Evolutionary conservation across 2,329 filamentous ascomycete species (phyloP), one percentile per base, ranked within the genome.

Genomic region (Colletotrichum liriopes): DNA sequence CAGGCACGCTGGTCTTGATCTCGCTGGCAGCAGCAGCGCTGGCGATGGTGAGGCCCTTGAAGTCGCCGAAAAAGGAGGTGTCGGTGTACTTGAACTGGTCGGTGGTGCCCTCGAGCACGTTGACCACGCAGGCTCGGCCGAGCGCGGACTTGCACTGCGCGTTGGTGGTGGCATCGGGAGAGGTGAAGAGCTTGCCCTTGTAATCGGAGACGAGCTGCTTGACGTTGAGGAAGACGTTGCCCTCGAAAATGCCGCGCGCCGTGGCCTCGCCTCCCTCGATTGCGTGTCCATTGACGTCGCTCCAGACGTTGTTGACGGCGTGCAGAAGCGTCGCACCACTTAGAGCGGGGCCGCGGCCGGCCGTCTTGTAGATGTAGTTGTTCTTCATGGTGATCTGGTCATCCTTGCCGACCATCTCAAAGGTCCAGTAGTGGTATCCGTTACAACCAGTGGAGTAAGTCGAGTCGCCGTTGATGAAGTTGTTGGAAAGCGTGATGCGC

Each of bases 251-350:
- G 7, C 68, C 78, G 63, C 74, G 75, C 20, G 74, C 78, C 14
- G 35, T 56, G 1, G 65, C 63, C 1, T 71, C 73, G 16, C 72
- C 76, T 5, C 78, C 78, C 71, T 80, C 78, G 29, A 80, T 73
- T 5, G 75, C 72, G 58, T 80, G 78, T 6, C 78, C 78, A 12
- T 75, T 76, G 58, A 73, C 77, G 23, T 76, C 75, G 11, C 63
- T 35, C 76, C 77, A 80, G 3, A 79, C 76, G 51, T 77, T 80
- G 74, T 79, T 80, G 43, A 79, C 76, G 5, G 78, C 78, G 67
- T 80, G 78, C 65, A 80, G 75, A 55, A 79, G 75, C 0, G 78
- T 78, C 20, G 69, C 76, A 23, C 77, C 76, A n/a, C 74, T 77
- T 1, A 79, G 75, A 6, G 77, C 77, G 5, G 77, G 78, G 54